phyloP scores from a whole-genome alignment of 495 filamentous ascomycete species.

The Penicillium canariense region DNA sequence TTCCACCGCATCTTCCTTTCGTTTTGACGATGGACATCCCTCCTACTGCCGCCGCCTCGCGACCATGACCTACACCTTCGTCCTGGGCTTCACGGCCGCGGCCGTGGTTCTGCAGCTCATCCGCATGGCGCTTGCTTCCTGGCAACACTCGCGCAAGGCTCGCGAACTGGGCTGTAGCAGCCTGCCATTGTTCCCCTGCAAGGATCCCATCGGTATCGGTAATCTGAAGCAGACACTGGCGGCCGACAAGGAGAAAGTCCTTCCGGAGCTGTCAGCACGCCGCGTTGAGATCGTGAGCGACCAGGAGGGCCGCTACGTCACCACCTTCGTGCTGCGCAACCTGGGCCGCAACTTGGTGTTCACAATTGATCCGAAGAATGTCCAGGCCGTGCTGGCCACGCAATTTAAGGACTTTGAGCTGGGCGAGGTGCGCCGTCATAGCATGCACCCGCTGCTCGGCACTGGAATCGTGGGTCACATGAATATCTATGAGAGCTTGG shows the following conservation, averaged over 20 bases:
- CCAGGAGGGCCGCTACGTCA: slow-evolving; percentile 29
- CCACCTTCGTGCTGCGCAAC: slow-evolving; percentile 27
- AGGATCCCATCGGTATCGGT: slow-evolving; percentile 32
- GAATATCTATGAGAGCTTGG: not conserved
- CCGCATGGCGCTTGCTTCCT: slow-evolving; percentile 19
- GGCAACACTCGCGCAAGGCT: slow-evolving; percentile 32
- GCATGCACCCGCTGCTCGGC: slow-evolving; percentile 42
- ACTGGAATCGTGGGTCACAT: slow-evolving; percentile 43
- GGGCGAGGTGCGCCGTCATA: slow-evolving; percentile 30
- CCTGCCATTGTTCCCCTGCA: slow-evolving; percentile 29
- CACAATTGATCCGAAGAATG: slow-evolving; percentile 55
- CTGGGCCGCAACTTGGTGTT: slow-evolving; percentile 30
- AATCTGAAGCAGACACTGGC: slow-evolving; percentile 27
- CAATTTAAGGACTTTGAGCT: slow-evolving; percentile 54
- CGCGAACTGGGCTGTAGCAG: slow-evolving; percentile 28
- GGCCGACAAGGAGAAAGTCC: slow-evolving; percentile 27
- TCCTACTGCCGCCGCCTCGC: not conserved
- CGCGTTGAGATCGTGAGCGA: slow-evolving; percentile 25
- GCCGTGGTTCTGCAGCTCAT: slow-evolving; percentile 29
- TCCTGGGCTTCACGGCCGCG: slow-evolving; percentile 26
- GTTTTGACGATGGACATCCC: not conserved
- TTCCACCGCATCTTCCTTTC: not conserved
- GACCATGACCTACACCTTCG: slow-evolving; percentile 20
- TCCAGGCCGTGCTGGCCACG: slow-evolving; percentile 53
- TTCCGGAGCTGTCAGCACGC: slow-evolving; percentile 24